A percentile compares a stretch with the other conserved stretches of the same genome.
phyloP scores from a whole-genome alignment of 1,284 basidiomycete genomes.

The Leccinum subrobustum region DNA sequence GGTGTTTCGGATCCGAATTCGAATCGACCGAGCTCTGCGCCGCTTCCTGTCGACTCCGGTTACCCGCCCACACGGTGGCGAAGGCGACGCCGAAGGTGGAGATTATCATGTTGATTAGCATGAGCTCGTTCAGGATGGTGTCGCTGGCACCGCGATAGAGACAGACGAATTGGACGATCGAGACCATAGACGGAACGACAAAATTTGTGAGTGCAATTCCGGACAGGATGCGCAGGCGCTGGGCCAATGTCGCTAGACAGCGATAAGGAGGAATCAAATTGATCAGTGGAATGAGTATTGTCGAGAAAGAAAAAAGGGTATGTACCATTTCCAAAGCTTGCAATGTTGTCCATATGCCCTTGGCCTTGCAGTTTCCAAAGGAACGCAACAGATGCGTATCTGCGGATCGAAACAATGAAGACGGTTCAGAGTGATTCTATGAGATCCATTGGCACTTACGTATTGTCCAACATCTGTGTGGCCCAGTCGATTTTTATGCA shows the following conservation, averaged over 20 bases:
- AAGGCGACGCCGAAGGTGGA: slow-evolving; percentile 17
- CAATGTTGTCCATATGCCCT: background rate
- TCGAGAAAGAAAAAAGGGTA: background rate
- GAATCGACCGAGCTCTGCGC: background rate
- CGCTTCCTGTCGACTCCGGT: background rate
- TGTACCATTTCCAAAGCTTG: background rate
- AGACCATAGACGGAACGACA: slow-evolving; percentile 25
- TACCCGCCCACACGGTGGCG: slow-evolving; percentile 19
- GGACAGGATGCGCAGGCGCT: slow-evolving; percentile 21
- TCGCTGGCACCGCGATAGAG: background rate
- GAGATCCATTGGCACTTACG: slow-evolving; percentile 11
- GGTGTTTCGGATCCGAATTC: background rate
- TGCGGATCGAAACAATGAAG: background rate
- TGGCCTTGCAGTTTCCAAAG: slow-evolving; percentile 16
- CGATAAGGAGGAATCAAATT: background rate
- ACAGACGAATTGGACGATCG: slow-evolving; percentile 22
- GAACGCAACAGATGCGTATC: slow-evolving; percentile 21
- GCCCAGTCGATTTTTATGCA: slow-evolving; percentile 33
- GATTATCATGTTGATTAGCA: slow-evolving; percentile 10
- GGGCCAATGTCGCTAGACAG: slow-evolving; percentile 14
- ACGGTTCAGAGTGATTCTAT: background rate
- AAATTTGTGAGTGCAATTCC: slow-evolving; percentile 27
- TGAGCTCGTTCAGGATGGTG: slow-evolving; percentile 4
- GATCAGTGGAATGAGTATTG: background rate
- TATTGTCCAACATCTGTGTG: slow-evolving; percentile 30